phyloP scores from a whole-genome alignment of 768 basidiomycete genomes.

The Suillus variegatus region DNA sequence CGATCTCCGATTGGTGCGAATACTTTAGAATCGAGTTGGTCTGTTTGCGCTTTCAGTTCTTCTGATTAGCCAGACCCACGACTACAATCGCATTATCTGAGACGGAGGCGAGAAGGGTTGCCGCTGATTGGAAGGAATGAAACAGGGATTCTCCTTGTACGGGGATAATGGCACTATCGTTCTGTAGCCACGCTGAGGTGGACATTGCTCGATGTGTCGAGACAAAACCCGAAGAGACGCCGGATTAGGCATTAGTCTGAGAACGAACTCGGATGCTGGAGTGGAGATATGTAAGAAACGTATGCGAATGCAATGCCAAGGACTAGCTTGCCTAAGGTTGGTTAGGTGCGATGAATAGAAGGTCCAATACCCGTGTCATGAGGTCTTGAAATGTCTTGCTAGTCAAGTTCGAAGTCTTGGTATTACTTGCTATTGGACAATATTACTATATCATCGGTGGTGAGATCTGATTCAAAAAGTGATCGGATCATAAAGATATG shows the following conservation, averaged over 20 bases:
- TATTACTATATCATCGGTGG: background rate
- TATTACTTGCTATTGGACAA: background rate
- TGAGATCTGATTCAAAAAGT: background rate
- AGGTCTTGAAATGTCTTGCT: slow-evolving; percentile 46
- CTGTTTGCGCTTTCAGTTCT: slow-evolving; percentile 58
- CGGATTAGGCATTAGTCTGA: background rate
- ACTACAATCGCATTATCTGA: slow-evolving; percentile 69
- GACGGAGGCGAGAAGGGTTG: slow-evolving; percentile 23
- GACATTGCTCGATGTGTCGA: background rate
- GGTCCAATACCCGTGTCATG: slow-evolving; percentile 62
- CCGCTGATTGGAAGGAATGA: slow-evolving; percentile 68
- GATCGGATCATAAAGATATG: background rate
- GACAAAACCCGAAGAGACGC: background rate
- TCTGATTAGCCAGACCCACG: slow-evolving; percentile 63
- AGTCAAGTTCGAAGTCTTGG: background rate
- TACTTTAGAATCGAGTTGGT: slow-evolving; percentile 27
- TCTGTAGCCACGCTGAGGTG: too few relatives aligned
- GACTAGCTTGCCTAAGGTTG: slow-evolving; percentile 42
- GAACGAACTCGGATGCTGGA: background rate
- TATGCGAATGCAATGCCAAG: background rate
- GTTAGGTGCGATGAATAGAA: slow-evolving; percentile 56
- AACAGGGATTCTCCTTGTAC: slow-evolving; percentile 68
- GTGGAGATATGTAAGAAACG: background rate
- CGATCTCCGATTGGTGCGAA: slow-evolving; percentile 12
- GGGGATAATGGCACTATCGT: background rate